Base-by-base conservation (phyloP, 306 rosid genomes). In the Pterocarpus santalinus region DNA sequence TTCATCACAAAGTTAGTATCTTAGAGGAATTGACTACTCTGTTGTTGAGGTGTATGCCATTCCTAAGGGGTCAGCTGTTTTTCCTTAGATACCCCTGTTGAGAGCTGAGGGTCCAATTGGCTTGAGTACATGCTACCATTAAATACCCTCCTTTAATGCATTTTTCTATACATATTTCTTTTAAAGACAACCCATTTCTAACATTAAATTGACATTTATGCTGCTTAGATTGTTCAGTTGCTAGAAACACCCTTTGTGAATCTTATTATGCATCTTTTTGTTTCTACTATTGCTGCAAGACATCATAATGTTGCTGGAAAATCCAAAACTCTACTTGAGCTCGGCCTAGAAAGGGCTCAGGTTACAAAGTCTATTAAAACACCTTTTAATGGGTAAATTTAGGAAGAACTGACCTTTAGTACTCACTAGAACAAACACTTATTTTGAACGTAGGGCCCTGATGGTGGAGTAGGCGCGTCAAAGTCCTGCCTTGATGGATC, bases 261-360 rank as follows among this genome's bases (percentile, higher is more conserved):
- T 85, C 90, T 96, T 65, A 82, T 90, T 55, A 96, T 83, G 90
- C 99, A 55, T 96, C 99, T 9, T 85, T 96, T 83, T 22, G 99
- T 94, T 82, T 70, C 99, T 39, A 96, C 99, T 22, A 96, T 94
- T 94, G 99, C 99, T 41, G 98, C 99, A 34, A 90, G 99, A 81
- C 98, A 96, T 83, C 97, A 98, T 60, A 92, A 89, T 81, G 98
- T 96, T 83, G 99, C 99, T 52, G 99, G 99, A 65, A 92, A 96
- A 81, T 89, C 94, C 69, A 96, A 96, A 91, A 79, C 88, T 57
- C 91, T 96, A 55, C 97, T 96, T 41, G 98, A 96, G 88, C 94
- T 96, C 85, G 99, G 99, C 76, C 94, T 96, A 82, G 88, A 98
- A 65, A 86, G 99, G 77, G 99, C 99, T 84, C 99, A 96, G 84